A percentile compares a stretch with the other conserved stretches of the same genome.
Conservation (phyloP, 2,329 filamentous ascomycete genomes). For the Neonectria neomacrospora region DNA sequence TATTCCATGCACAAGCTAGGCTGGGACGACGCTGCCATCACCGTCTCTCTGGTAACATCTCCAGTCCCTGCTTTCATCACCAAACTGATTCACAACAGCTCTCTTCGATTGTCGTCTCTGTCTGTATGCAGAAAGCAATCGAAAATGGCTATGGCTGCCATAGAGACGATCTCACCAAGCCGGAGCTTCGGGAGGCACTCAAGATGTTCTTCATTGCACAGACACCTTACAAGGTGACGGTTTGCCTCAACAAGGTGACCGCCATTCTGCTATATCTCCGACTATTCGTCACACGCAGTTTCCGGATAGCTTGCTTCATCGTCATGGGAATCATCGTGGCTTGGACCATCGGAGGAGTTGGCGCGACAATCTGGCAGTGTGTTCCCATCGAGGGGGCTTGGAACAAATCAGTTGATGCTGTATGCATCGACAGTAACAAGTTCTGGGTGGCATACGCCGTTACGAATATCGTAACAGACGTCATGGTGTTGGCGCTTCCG, state of each 20-base stretch:
- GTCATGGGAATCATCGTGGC: constrained; percentile 54
- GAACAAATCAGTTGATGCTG: constrained; percentile 52
- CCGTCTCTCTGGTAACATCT: constrained; percentile 49
- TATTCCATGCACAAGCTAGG: constrained; percentile 48
- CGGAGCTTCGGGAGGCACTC: constrained; percentile 39
- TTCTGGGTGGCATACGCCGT: constrained; percentile 59
- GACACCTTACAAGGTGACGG: constrained; percentile 61
- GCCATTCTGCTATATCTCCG: constrained; percentile 62
- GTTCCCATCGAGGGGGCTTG: constrained; percentile 56
- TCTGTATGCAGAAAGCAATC: constrained; percentile 50
- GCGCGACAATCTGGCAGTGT: constrained; percentile 60
- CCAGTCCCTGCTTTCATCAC: neutral
- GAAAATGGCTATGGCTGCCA: constrained; percentile 55
- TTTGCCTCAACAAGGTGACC: constrained; percentile 62
- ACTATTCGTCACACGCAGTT: constrained; percentile 58
- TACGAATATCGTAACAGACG: constrained; percentile 53
- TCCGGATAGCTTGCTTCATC: constrained; percentile 52
- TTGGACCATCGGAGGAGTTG: constrained; percentile 55
- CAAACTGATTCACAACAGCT: constrained; percentile 34
- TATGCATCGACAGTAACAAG: constrained; percentile 54
- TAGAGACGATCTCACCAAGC: constrained; percentile 46
- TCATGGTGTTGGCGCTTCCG: constrained; percentile 51
- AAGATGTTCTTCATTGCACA: constrained; percentile 60
- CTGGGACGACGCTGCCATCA: constrained; percentile 53
- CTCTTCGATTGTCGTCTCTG: constrained; percentile 47